phyloP scores from a whole-genome alignment of 768 basidiomycete species.

The Naematelia aurantialba region DNA sequence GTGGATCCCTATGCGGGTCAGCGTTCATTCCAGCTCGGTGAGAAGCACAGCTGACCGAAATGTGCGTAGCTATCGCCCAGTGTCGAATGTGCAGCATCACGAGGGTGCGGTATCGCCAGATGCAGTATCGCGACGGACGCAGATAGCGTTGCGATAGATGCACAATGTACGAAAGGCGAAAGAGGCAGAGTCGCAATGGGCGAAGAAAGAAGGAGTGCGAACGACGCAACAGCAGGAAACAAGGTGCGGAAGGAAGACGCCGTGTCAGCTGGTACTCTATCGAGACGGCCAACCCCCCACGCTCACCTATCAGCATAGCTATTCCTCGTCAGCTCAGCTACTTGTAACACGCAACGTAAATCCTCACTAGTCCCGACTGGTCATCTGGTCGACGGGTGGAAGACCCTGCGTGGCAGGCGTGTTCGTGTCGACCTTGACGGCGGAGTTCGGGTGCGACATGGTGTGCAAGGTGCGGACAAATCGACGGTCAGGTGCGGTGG shows the following conservation, averaged over 20 bases:
- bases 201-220: too few relatives aligned
- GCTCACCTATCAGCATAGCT: constrained; percentile 46
- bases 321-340: constrained; percentile 3
- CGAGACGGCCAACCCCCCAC: too few relatives aligned
- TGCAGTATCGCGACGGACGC: too few relatives aligned
- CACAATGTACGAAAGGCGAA: too few relatives aligned
- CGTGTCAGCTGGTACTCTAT: constrained; percentile 6
- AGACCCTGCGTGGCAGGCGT: constrained; percentile 28
- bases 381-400: constrained; percentile 44
- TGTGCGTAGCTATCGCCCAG: constrained; percentile 28
- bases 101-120: too few relatives aligned
- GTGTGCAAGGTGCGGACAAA: too few relatives aligned
- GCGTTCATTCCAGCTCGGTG: not conserved
- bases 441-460: constrained; percentile 9
- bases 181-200: too few relatives aligned
- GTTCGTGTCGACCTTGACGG: constrained; percentile 9
- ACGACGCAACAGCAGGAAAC: too few relatives aligned
- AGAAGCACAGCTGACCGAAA: constrained; percentile 25
- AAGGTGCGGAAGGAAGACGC: not conserved
- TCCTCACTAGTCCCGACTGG: constrained; percentile 47
- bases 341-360: constrained; percentile 4
- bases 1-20: constrained; percentile 68
- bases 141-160: too few relatives aligned
- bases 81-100: too few relatives aligned
- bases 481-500: not conserved